A percentile compares a stretch with the other conserved stretches of the same genome.
phyloP scores from a whole-genome alignment of 2,329 filamentous ascomycete genomes.

The Aspergillus thermomutatus region DNA sequence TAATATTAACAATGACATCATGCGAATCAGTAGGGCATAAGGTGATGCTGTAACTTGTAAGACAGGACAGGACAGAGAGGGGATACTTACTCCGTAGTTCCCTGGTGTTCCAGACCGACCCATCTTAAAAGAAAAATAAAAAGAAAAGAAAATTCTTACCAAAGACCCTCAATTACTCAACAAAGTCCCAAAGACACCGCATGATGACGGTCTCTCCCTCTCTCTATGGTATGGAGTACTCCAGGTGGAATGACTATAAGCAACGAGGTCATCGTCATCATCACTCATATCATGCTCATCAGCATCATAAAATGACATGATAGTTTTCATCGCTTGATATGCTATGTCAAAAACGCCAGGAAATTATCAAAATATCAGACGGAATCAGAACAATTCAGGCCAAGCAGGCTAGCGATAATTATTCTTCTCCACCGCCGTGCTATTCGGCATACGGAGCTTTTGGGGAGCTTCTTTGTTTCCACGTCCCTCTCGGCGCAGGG shows the following conservation, averaged over 20 bases:
- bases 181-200: neutral
- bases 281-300: neutral
- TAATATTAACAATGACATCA: neutral
- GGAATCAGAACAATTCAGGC: neutral
- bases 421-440: neutral
- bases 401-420: neutral
- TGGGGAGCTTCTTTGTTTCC: constrained; percentile 21
- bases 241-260: neutral
- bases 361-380: neutral
- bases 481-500: constrained; percentile 23
- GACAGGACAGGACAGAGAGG: no score
- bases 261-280: neutral
- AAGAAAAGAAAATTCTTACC: neutral
- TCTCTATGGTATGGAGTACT: no score
- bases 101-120: neutral
- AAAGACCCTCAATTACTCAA: neutral
- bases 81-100: neutral
- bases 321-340: neutral
- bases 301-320: neutral
- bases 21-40: neutral
- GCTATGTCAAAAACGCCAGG: neutral
- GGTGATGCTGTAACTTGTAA: no score
- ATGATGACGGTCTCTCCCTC: neutral
- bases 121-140: neutral
- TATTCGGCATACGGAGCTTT: constrained; percentile 19